These are phyloP conservation scores for Aspergillus ochraceoroseus DNA, from an alignment of 2,329 filamentous ascomycete genomes.

Conservation along the genomic window DNA sequence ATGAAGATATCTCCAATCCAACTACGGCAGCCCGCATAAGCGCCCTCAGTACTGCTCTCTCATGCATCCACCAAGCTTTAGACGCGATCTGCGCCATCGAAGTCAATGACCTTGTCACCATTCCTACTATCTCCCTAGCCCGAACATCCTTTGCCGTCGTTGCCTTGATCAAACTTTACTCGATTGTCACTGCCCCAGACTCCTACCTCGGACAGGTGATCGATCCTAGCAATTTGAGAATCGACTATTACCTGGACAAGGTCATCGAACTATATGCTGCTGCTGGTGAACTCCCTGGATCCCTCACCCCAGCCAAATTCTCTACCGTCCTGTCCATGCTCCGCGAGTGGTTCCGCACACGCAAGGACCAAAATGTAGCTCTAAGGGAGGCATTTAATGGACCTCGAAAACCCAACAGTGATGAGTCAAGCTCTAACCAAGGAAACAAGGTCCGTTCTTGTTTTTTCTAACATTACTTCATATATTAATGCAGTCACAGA, in stretches of 20 bases:
- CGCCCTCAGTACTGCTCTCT: conserved; percentile 62
- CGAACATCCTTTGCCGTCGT: conserved; percentile 67
- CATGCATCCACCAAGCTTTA: conserved; percentile 62
- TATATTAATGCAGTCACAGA: conserved; percentile 11
- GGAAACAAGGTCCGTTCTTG: conserved; percentile 7
- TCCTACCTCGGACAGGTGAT: conserved; percentile 67
- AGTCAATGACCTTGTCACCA: conserved; percentile 53
- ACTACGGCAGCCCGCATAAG: conserved; percentile 59
- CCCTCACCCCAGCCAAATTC: conserved; percentile 64
- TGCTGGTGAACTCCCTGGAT: conserved; percentile 59
- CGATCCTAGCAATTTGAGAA: conserved; percentile 61
- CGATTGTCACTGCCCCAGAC: conserved; percentile 58
- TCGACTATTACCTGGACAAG: conserved; percentile 63
- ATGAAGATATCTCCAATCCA: conserved; percentile 28
- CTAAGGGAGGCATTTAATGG: conserved; percentile 25
- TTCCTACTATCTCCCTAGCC: conserved; percentile 68
- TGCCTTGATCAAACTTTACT: conserved; percentile 68
- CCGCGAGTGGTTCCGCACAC: conserved; percentile 60
- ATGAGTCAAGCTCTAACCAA: conserved; percentile 1
- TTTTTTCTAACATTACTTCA: neutral
- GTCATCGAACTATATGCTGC: conserved; percentile 64
- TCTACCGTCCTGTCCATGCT: conserved; percentile 66
- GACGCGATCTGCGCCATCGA: conserved; percentile 61
- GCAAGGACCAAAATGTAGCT: conserved; percentile 37
- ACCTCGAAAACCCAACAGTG: neutral